Evolutionary conservation across 139 green algal genomes (phyloP), one percentile per base, ranked within the genome.

Genomic region (Mesotaenium endlicherianum): DNA sequence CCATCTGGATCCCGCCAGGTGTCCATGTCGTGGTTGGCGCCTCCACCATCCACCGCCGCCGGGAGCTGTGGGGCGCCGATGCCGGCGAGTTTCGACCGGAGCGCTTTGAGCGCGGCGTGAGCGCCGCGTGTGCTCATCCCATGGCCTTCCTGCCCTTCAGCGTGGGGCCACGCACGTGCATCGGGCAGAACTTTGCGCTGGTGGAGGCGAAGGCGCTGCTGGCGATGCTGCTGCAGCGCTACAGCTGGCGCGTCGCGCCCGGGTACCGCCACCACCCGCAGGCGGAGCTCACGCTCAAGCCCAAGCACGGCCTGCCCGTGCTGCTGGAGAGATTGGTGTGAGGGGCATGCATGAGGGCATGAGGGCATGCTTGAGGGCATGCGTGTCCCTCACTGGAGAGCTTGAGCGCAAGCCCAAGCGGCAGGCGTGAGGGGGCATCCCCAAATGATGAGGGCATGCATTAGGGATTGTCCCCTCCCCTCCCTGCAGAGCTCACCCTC

Each of bases 131-230:
- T 4, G 47, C 14, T 69, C 69, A 86, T 40, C 69, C 81, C 8
- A 11, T 55, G 26, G 81, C 81, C 2, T 98, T 97, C 90, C 89
- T 99, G 1, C 96, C 96, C n/a, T 99, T 99, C 88, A 94, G 94
- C n/a, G 95, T 95, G 40, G 96, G 96, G 16, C 88, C 92, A 1
- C 91, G 96, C 64, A 98, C 97, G 87, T 99, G 96, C 85, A 91
- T 99, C 6, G 96, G 96, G 31, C 96, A 99, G 88, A 95, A 98
- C 87, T 98, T 99, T 91, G 96, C 96, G 26, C 83, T 98, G 76
- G 94, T 96, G 81, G 95, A 98, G 90, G 83, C 91, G 3, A 67
- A 96, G 3, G 90, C 93, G n/a, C 90, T 91, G 0, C 86, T 98
- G 75, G 90, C 93, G 34, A 93, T 97, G 90, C 89, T 98, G 53